Evolutionary conservation across 2,329 filamentous ascomycete genomes (phyloP).

Genomic region (Chaetomium strumarium): DNA sequence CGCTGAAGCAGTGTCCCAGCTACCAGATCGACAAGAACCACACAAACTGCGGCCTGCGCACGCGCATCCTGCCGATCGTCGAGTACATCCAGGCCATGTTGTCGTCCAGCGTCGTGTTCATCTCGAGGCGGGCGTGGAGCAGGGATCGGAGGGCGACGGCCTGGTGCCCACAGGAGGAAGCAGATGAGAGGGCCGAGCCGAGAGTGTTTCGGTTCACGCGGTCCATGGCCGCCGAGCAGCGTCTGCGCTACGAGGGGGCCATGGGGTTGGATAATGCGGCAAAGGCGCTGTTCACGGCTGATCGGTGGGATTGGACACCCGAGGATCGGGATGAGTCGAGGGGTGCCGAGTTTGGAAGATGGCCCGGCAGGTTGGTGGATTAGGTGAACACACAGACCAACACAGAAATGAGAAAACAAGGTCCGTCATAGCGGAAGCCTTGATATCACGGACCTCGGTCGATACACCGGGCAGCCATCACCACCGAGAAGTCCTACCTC

Average conservation of each 20-base stretch:
- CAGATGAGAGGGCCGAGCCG: conserved; percentile 3
- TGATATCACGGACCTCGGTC: no score
- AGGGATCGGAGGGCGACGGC: conserved; percentile 31
- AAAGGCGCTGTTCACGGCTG: conserved; percentile 48
- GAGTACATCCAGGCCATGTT: conserved; percentile 58
- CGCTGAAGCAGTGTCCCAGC: conserved; percentile 58
- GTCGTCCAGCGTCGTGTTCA: conserved; percentile 39
- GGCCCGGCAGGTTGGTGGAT: not conserved
- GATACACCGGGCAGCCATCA: no score
- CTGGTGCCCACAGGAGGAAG: conserved; percentile 8
- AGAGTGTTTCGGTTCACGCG: conserved; percentile 46
- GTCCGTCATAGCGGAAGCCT: no score
- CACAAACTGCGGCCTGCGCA: conserved; percentile 64
- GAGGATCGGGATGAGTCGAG: conserved; percentile 30
- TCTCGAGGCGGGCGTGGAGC: conserved; percentile 44
- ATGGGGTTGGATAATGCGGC: conserved; percentile 48
- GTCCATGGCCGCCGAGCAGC: conserved; percentile 43
- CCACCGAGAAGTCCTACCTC: no score
- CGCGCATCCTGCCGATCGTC: conserved; percentile 58
- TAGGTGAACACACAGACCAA: not conserved
- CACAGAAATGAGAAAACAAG: no score
- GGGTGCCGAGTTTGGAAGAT: conserved; percentile 9
- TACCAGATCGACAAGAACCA: conserved; percentile 74
- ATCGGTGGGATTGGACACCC: conserved; percentile 55
- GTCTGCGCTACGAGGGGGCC: conserved; percentile 43